Conservation (phyloP, 345 rosid genomes). For the Lagerstroemia speciosa region DNA sequence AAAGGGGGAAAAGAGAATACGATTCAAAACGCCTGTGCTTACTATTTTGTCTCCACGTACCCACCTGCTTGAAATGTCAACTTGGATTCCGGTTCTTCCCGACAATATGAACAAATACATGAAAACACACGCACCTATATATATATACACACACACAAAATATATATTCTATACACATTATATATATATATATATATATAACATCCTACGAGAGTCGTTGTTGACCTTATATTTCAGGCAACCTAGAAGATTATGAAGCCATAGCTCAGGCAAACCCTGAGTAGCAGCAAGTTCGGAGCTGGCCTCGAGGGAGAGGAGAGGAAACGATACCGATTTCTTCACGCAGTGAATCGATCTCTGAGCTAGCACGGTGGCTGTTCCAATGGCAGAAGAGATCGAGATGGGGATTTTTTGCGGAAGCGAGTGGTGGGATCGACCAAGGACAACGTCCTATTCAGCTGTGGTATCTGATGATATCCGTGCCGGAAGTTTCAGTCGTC, state of each 20-base stretch:
- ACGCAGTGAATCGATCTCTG: not conserved
- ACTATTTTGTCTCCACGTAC: not conserved
- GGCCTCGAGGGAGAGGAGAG: not conserved
- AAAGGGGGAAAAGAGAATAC: not conserved
- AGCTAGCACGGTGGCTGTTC: not conserved
- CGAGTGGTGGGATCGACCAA: slow-evolving; percentile 7
- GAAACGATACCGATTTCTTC: not conserved
- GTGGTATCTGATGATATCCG: not conserved
- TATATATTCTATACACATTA: not conserved
- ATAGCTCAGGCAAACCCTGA: not conserved
- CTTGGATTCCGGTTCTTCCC: not conserved
- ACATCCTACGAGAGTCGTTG: not conserved
- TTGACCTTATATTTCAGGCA: not conserved
- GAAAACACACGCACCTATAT: not conserved
- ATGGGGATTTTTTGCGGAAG: slow-evolving; percentile 4
- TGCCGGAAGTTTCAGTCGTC: not conserved
- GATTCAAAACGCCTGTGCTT: not conserved
- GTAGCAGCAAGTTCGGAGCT: not conserved
- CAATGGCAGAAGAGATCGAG: slow-evolving; percentile 9
- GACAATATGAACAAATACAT: slow-evolving; percentile 1
- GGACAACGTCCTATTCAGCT: not conserved
- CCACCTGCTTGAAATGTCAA: slow-evolving; percentile 4
- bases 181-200: not conserved
- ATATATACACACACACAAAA: not conserved
- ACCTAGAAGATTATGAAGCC: not conserved